These are phyloP conservation scores for Aegilops longissima DNA, from an alignment of 176 grass and related monocot species.

Conservation along the genomic window DNA sequence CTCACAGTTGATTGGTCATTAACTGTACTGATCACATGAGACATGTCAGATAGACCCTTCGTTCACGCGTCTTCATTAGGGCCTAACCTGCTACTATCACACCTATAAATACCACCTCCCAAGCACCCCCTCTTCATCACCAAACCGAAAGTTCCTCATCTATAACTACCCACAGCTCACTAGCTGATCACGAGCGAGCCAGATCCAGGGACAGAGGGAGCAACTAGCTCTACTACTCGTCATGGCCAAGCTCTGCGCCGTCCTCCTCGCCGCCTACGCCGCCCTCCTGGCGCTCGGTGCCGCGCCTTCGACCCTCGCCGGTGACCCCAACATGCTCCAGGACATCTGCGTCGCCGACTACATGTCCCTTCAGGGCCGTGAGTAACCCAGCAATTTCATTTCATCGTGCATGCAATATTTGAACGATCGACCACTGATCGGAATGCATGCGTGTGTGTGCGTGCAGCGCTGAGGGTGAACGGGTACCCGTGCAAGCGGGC, in stretches of 20 bases:
- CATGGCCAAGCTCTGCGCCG: background rate
- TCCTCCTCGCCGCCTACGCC: constrained; percentile 7
- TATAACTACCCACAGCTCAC: too few relatives aligned
- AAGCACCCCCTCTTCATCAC: background rate
- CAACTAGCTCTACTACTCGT: background rate
- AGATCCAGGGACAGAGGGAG: background rate
- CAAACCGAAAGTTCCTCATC: background rate
- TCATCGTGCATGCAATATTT: too few relatives aligned
- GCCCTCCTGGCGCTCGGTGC: constrained; percentile 24
- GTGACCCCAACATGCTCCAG: constrained; percentile 77
- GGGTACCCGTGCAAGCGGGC: constrained; percentile 61
- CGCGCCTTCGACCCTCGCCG: constrained; percentile 11
- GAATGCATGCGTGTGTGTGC: too few relatives aligned
- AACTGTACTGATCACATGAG: background rate
- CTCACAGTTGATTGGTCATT: background rate
- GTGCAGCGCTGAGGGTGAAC: constrained; percentile 48
- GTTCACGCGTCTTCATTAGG: background rate
- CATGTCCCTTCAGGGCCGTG: constrained; percentile 39
- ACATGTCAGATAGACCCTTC: background rate
- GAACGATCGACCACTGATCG: too few relatives aligned
- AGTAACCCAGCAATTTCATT: background rate
- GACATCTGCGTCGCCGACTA: constrained; percentile 74
- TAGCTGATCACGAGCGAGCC: too few relatives aligned
- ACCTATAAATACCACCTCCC: constrained; percentile 19
- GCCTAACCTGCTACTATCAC: background rate